Evolutionary conservation across 345 rosid species (phyloP), one percentile per base, ranked within the genome.

Genomic region (Iberis pinnata): DNA sequence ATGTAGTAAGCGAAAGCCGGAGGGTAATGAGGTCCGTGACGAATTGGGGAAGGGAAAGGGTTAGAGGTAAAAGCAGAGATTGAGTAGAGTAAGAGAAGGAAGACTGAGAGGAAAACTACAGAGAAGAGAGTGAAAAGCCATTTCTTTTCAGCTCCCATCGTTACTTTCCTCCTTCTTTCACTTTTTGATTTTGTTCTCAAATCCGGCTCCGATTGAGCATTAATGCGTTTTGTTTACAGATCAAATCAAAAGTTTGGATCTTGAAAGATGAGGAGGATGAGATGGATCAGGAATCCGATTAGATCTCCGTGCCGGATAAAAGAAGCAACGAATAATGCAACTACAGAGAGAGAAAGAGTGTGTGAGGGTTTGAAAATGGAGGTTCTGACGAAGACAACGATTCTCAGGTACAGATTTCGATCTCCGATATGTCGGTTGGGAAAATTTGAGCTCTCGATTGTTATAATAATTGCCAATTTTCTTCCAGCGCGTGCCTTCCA

Each of bases 81-180:
- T 12, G 97, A 92, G 65, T 80, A 88, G 40, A 81, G 73, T 56
- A 86, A 69, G 5, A 92, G 80, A 45, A 92, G 78, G 36, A 78
- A 63, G 7, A 86, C 74, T 5, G 95, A 86, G 12, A 86, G 70
- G 45, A 80, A 77, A 36, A 86, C 79, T 10, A 84, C 78, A 12
- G 87, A 78, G 80, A 88, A 82, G 71, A 93, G 88, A 10, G 88
- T 76, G 69, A 88, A 83, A 31, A 93, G 76, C 86, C 97, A 81
- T 75, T 80, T 86, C 78, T 65, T 88, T 70, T 93, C 97, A 70
- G 95, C 89, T 77, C 94, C 99, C 95, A 93, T 88, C 16, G 33
- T 52, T n/a, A n/a, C n/a, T 35, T 13, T 7, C 43, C 40, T 6
- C 7, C 12, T 40, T 6, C 7, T 12, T 22, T 22, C 13, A 36